Conservation (phyloP, 2,329 filamentous ascomycete genomes). For the Arthrinium puccinioides region DNA sequence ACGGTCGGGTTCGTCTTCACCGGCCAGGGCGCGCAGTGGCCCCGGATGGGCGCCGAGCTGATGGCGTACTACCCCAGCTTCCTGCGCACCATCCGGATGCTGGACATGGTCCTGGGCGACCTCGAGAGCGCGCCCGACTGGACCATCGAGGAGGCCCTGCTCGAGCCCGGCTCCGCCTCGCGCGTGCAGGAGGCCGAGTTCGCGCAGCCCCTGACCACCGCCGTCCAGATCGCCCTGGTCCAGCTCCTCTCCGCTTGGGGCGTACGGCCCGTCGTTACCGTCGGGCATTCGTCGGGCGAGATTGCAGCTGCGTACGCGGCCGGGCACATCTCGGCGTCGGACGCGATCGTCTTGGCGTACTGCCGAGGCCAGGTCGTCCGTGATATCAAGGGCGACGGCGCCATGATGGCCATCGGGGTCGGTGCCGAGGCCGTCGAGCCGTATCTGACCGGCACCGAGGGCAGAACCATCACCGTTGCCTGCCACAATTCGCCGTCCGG, state of each 20-base stretch:
- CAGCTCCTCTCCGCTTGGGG: conserved; percentile 28
- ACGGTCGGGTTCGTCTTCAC: conserved; percentile 16
- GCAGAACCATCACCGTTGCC: conserved; percentile 27
- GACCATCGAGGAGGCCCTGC: conserved; percentile 3
- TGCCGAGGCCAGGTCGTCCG: conserved; percentile 21
- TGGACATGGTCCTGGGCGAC: conserved; percentile 9
- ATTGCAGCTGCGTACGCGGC: conserved; percentile 40
- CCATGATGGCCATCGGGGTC: conserved; percentile 25
- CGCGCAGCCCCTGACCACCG: conserved; percentile 25
- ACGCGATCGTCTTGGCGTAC: conserved; percentile 22
- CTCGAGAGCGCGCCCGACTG: conserved; percentile 9
- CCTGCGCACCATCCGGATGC: conserved; percentile 4
- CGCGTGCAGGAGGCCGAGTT: conserved; percentile 11
- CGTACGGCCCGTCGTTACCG: conserved; percentile 24
- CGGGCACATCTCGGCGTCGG: conserved; percentile 30
- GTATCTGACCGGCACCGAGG: conserved; percentile 28
- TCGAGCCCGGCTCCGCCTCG: not conserved
- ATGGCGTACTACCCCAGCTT: conserved; percentile 6
- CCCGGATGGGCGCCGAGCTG: conserved; percentile 17
- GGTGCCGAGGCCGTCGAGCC: conserved; percentile 13
- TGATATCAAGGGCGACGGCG: conserved; percentile 24
- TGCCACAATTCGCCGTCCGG: conserved; percentile 35
- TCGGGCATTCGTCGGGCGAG: conserved; percentile 31
- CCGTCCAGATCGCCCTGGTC: conserved; percentile 34
- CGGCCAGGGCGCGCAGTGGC: conserved; percentile 19